Percentiles rank a stretch among this genome's conserved stretches.
These are phyloP conservation scores for Xerocomus nothofagi DNA, from an alignment of 1,284 basidiomycete genomes.

Conservation along the genomic window DNA sequence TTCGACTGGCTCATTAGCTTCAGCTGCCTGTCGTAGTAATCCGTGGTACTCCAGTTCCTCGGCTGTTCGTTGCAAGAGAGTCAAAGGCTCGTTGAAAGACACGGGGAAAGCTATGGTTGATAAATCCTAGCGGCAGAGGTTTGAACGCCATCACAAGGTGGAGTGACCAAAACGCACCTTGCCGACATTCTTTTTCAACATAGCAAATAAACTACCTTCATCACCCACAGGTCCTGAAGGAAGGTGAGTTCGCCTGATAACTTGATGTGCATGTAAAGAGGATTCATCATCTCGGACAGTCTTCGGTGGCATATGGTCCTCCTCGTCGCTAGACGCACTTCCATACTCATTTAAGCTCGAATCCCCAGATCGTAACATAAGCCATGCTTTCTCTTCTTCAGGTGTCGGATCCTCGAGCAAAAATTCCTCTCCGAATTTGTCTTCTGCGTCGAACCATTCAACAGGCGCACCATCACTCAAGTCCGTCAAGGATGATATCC, in stretches of 20 bases:
- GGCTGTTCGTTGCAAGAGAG: constrained; percentile 74
- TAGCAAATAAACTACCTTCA: constrained; percentile 84
- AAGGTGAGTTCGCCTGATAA: constrained; percentile 60
- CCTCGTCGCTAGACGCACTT: constrained; percentile 44
- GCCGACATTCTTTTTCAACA: constrained; percentile 91
- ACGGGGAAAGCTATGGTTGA: constrained; percentile 84
- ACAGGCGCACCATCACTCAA: constrained; percentile 53
- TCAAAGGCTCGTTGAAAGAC: constrained; percentile 87
- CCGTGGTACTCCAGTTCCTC: constrained; percentile 84
- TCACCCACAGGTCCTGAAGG: constrained; percentile 71
- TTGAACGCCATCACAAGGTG: background rate
- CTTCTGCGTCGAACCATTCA: constrained; percentile 73
- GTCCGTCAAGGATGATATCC: constrained; percentile 54
- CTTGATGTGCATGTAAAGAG: constrained; percentile 29
- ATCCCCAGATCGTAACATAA: constrained; percentile 41
- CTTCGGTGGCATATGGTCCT: constrained; percentile 21
- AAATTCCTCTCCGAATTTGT: constrained; percentile 67
- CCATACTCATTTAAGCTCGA: constrained; percentile 42
- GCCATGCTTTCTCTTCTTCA: constrained; percentile 47
- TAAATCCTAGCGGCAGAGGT: constrained; percentile 59
- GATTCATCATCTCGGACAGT: constrained; percentile 14
- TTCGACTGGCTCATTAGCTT: constrained; percentile 61
- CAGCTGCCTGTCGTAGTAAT: constrained; percentile 67
- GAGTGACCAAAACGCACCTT: constrained; percentile 52
- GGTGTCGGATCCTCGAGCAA: constrained; percentile 50